Evolutionary conservation across 768 basidiomycete genomes (phyloP).

Genomic region (Tricholoma sp.): DNA sequence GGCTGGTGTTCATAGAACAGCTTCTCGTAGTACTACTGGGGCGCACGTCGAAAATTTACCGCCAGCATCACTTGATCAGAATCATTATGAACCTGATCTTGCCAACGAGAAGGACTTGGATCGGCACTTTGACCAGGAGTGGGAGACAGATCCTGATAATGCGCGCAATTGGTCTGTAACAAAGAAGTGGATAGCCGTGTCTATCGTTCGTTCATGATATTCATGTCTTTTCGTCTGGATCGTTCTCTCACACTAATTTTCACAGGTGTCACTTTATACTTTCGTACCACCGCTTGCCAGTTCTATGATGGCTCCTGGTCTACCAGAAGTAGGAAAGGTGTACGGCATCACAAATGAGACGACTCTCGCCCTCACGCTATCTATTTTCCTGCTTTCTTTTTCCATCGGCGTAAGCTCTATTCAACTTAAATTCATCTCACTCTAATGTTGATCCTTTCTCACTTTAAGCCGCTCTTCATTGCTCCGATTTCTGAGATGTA

Average conservation of each 20-base stretch:
- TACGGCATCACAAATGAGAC: slow-evolving; percentile 52
- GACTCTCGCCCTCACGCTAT: slow-evolving; percentile 52
- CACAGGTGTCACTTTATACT: slow-evolving; percentile 56
- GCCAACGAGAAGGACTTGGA: slow-evolving; percentile 28
- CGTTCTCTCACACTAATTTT: slow-evolving; percentile 17
- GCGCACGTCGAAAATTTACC: slow-evolving; percentile 15
- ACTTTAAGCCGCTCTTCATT: slow-evolving; percentile 47
- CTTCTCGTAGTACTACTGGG: slow-evolving; percentile 21
- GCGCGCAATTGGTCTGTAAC: slow-evolving; percentile 59
- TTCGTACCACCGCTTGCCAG: slow-evolving; percentile 42
- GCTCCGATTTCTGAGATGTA: slow-evolving; percentile 74
- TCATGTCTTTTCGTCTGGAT: background rate
- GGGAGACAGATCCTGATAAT: slow-evolving; percentile 57
- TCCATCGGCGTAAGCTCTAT: slow-evolving; percentile 47
- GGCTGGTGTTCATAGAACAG: slow-evolving; percentile 2
- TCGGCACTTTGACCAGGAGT: slow-evolving; percentile 40
- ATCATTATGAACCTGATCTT: slow-evolving; percentile 38
- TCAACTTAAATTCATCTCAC: background rate
- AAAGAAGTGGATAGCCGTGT: slow-evolving; percentile 56
- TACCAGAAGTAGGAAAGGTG: slow-evolving; percentile 48
- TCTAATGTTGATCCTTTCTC: background rate
- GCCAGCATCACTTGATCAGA: slow-evolving; percentile 6
- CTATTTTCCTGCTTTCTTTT: slow-evolving; percentile 67
- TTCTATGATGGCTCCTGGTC: slow-evolving; percentile 72
- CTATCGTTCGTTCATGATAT: slow-evolving; percentile 49